Conservation (phyloP, 2,329 filamentous ascomycete species). For the Alternaria triticimaculans region DNA sequence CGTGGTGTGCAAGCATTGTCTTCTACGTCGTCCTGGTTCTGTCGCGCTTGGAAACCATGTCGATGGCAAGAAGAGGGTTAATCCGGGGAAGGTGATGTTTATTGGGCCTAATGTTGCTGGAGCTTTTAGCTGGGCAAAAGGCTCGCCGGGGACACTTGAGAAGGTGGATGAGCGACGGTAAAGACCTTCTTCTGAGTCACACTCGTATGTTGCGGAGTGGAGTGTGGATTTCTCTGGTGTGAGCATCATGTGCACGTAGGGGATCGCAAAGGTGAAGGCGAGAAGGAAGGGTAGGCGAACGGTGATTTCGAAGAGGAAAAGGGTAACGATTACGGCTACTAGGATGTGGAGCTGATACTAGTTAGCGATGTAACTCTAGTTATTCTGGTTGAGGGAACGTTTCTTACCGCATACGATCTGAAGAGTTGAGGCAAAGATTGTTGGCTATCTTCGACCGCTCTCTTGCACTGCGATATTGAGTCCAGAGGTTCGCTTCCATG, state of each 20-base stretch:
- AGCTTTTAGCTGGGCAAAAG: not conserved
- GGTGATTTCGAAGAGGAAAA: not conserved
- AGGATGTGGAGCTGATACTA: not conserved
- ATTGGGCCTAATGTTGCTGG: not conserved
- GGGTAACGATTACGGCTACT: not conserved
- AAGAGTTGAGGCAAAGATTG: not conserved
- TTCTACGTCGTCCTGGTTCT: not conserved
- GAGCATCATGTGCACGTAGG: not conserved
- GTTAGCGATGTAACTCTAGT: not conserved
- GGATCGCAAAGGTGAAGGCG: not conserved
- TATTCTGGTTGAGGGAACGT: fast-evolving
- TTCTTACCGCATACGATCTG: not conserved
- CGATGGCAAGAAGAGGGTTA: not conserved
- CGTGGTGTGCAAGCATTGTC: not conserved
- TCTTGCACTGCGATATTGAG: too few species aligned
- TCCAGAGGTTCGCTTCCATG: not conserved
- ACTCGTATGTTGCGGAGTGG: fast-evolving
- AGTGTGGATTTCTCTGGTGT: not conserved
- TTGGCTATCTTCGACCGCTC: not conserved
- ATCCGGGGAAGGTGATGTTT: not conserved
- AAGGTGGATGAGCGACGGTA: not conserved
- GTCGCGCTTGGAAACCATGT: not conserved
- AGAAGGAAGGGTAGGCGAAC: not conserved
- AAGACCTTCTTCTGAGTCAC: not conserved
- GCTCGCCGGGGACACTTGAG: not conserved